Conservation (phyloP, 2,329 filamentous ascomycete genomes). For the Catunica adiposa region DNA sequence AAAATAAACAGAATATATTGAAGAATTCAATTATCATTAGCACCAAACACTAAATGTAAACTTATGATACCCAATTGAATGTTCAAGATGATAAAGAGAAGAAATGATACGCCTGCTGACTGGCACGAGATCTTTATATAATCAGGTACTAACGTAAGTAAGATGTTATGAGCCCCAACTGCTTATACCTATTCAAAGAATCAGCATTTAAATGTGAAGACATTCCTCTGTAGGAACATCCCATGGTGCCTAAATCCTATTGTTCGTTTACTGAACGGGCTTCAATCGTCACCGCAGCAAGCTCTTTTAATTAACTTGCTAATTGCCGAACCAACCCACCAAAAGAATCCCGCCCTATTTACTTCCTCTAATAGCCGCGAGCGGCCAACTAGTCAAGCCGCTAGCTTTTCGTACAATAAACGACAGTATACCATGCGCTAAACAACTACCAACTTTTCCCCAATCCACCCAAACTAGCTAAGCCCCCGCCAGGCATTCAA, state of each 20-base stretch:
- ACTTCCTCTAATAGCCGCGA: not conserved
- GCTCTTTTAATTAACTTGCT: not conserved
- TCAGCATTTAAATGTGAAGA: not conserved
- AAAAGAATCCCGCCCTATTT: too few relatives aligned
- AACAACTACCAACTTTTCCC: too few relatives aligned
- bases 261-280: not conserved
- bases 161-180: not conserved
- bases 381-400: not conserved
- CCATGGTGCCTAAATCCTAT: not conserved
- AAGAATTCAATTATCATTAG: too few relatives aligned
- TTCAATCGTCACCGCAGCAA: not conserved
- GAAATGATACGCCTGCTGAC: too few relatives aligned
- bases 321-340: not conserved
- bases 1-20: too few relatives aligned
- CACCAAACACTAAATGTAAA: too few relatives aligned
- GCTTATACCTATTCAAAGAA: not conserved
- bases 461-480: not conserved
- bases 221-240: not conserved
- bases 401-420: too few relatives aligned
- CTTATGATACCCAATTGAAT: too few relatives aligned
- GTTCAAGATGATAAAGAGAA: too few relatives aligned
- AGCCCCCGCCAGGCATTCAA: not conserved
- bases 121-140: too few relatives aligned
- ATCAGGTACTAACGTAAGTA: too few relatives aligned
- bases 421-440: too few relatives aligned